A percentile compares a stretch with the other conserved stretches of the same genome.
phyloP scores from a whole-genome alignment of 2,329 filamentous ascomycete species.

The Biscogniauxia sp. region DNA sequence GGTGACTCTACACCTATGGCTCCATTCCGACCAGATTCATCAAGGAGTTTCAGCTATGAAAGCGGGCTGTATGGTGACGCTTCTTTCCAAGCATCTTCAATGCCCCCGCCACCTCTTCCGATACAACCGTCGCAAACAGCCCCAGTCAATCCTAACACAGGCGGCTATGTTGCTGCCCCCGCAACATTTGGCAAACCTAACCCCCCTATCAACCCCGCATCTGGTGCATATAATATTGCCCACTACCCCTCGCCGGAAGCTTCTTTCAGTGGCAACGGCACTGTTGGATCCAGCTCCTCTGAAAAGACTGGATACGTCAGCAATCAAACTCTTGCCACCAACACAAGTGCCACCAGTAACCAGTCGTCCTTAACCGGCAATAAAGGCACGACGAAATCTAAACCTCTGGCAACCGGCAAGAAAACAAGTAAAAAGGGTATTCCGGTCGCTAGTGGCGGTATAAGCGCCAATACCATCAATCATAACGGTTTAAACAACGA shows the following conservation, averaged over 20 bases:
- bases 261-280: no score
- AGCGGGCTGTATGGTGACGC: conserved; percentile 35
- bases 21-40: conserved; percentile 22
- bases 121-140: not conserved
- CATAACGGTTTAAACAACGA: not conserved
- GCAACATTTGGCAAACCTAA: no score
- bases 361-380: not conserved
- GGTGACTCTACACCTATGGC: conserved; percentile 21
- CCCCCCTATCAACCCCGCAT: no score
- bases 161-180: not conserved
- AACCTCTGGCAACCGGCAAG: no score
- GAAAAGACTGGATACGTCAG: no score
- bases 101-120: not conserved
- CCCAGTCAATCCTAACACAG: not conserved
- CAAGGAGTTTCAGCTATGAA: conserved; percentile 36
- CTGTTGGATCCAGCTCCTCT: no score
- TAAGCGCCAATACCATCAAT: not conserved
- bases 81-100: conserved; percentile 28
- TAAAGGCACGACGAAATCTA: not conserved
- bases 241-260: no score
- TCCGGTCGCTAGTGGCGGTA: not conserved
- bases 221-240: no score
- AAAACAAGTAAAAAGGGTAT: not conserved
- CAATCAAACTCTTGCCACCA: no score
- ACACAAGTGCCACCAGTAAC: not conserved